A percentile compares a stretch with the other conserved stretches of the same genome.
phyloP scores from a whole-genome alignment of 2,329 filamentous ascomycete species.

The Colletotrichum horii region DNA sequence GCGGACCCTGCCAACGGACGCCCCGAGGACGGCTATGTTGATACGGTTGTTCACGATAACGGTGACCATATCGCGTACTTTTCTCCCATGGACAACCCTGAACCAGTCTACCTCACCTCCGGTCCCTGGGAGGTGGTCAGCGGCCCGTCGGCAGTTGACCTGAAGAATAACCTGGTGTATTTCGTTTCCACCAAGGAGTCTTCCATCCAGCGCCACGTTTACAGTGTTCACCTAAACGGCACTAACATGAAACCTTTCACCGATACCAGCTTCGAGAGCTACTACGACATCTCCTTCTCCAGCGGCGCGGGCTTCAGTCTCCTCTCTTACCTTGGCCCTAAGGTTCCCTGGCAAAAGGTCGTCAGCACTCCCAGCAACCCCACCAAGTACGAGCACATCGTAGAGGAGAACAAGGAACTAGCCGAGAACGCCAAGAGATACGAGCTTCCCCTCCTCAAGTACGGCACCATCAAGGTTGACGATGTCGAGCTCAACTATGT shows the following conservation, averaged over 20 bases:
- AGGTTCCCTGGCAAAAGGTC: slow-evolving; percentile 89
- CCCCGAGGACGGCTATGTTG: slow-evolving; percentile 86
- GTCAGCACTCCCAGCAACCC: slow-evolving; percentile 78
- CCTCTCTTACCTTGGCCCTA: slow-evolving; percentile 83
- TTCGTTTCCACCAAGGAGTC: slow-evolving; percentile 87
- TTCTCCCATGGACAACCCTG: slow-evolving; percentile 79
- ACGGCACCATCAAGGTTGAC: slow-evolving; percentile 84
- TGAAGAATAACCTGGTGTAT: slow-evolving; percentile 87
- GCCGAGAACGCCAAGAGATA: slow-evolving; percentile 73
- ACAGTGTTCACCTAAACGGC: slow-evolving; percentile 86
- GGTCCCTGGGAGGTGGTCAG: slow-evolving; percentile 92
- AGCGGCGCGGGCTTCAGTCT: slow-evolving; percentile 80
- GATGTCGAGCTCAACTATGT: slow-evolving; percentile 74
- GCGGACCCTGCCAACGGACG: slow-evolving; percentile 80
- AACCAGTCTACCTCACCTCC: slow-evolving; percentile 85
- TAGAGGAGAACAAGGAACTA: slow-evolving; percentile 81
- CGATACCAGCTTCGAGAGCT: slow-evolving; percentile 74
- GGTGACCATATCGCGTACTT: slow-evolving; percentile 96
- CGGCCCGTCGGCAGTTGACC: slow-evolving; percentile 83
- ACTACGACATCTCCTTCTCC: slow-evolving; percentile 86
- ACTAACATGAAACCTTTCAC: slow-evolving; percentile 76
- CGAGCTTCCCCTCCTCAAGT: slow-evolving; percentile 82
- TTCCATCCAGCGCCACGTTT: slow-evolving; percentile 89
- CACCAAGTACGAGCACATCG: slow-evolving; percentile 66
- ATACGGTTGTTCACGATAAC: slow-evolving; percentile 84